A percentile compares a stretch with the other conserved stretches of the same genome.
These are phyloP conservation scores for Amaranthus palmeri DNA, from an alignment of 148 eudicot genomes.

Conservation along the genomic window DNA sequence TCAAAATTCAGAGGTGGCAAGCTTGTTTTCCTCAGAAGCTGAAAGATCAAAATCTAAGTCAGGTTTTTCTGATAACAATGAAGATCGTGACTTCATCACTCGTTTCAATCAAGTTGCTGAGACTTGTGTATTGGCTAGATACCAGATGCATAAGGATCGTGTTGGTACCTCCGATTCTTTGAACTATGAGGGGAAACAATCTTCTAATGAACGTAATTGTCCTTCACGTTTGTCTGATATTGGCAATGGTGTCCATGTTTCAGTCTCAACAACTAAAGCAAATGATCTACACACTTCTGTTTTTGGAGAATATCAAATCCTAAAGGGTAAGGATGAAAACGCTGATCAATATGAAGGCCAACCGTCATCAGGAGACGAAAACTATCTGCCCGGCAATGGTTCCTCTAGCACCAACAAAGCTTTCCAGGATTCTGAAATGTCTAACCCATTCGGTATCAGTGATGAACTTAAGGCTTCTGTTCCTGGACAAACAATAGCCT, in stretches of 20 bases:
- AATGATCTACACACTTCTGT: slow-evolving; percentile 34
- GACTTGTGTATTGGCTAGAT: slow-evolving; percentile 52
- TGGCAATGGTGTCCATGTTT: neutral
- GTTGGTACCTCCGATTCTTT: slow-evolving; percentile 28
- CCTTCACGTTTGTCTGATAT: neutral
- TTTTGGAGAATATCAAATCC: slow-evolving; percentile 40
- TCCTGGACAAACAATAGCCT: neutral
- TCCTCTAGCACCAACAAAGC: slow-evolving; percentile 2
- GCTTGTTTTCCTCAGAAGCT: too few species aligned
- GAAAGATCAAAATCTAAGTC: too few species aligned
- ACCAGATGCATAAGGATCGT: slow-evolving; percentile 43
- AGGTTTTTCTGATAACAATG: too few species aligned
- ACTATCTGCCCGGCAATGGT: slow-evolving; percentile 16
- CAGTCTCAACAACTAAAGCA: neutral
- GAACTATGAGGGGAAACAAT: slow-evolving; percentile 9
- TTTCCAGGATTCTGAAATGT: slow-evolving; percentile 20
- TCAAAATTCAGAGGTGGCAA: slow-evolving; percentile 30
- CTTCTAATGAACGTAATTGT: slow-evolving; percentile 5
- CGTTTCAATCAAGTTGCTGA: too few species aligned
- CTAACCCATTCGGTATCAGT: slow-evolving; percentile 27
- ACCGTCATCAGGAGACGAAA: slow-evolving; percentile 17
- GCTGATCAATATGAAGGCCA: slow-evolving; percentile 6
- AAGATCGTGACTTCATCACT: too few species aligned
- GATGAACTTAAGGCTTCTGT: slow-evolving; percentile 55
- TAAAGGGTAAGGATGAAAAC: slow-evolving; percentile 31